A percentile compares a stretch with the other conserved stretches of the same genome.
Conservation (phyloP, 2,329 filamentous ascomycete species). For the Atkinsonella hypoxylon region DNA sequence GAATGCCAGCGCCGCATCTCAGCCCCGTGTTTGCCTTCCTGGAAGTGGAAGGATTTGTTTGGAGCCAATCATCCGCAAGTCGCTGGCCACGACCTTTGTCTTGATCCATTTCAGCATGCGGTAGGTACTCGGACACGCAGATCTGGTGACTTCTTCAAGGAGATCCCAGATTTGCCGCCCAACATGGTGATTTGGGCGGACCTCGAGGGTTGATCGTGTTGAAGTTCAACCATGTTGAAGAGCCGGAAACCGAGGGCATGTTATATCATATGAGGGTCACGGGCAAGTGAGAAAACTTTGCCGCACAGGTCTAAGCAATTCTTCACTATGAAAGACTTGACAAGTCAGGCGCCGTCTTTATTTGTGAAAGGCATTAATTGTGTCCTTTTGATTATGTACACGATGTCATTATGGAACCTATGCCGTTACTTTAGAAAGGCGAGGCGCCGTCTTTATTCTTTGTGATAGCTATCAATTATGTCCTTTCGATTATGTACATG, state of each 20-base stretch:
- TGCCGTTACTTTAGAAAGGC: not conserved
- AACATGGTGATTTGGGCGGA: conserved; percentile 38
- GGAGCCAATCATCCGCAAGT: conserved; percentile 30
- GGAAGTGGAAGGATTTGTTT: conserved; percentile 32
- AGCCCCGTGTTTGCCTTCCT: conserved; percentile 34
- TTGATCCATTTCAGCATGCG: conserved; percentile 36
- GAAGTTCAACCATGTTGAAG: too few relatives aligned
- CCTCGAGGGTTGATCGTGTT: conserved; percentile 15
- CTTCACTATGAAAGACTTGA: too few relatives aligned
- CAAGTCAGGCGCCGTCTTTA: not conserved
- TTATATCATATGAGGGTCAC: too few relatives aligned
- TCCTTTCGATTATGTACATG: not conserved
- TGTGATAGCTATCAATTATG: too few relatives aligned
- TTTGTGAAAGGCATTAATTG: not conserved
- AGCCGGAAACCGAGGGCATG: too few relatives aligned
- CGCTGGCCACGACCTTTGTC: conserved; percentile 31
- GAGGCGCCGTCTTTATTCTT: not conserved
- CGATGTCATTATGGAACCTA: not conserved
- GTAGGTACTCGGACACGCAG: conserved; percentile 31
- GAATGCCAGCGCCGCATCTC: conserved; percentile 21
- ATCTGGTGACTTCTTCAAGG: conserved; percentile 29
- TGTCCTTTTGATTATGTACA: not conserved
- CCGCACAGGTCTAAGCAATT: too few relatives aligned
- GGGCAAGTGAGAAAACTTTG: too few relatives aligned
- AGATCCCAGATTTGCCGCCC: conserved; percentile 23